Evolutionary conservation across 371 early-diverging fungal species (phyloP), one percentile per base, ranked within the genome.

Genomic region (Mucor velutinosus): DNA sequence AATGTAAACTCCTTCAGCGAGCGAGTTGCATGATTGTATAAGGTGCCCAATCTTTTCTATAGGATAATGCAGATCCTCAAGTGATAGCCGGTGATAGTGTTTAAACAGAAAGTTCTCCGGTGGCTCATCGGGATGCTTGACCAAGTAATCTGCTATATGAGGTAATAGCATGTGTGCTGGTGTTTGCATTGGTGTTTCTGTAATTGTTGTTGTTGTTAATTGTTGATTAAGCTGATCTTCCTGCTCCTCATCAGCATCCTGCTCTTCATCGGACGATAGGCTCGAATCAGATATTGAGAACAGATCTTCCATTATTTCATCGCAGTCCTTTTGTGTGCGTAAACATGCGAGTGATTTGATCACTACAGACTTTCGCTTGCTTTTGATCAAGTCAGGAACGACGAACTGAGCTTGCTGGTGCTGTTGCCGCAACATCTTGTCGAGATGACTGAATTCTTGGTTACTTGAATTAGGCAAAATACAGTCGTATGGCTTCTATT

Each of bases 401-500:
- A 6, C 32, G 57, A 4, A 32, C 33, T 60, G 37, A 25, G 45
- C 29, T 27, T 39, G 27, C 21, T 58, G 55, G 7, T 71, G 71
- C 19, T 67, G 41, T 41, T 41, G 71, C 29, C 67, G 67, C 59
- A 71, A 59, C 67, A 71, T 47, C 45, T 67, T 66, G 35, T 71
- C 67, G 25, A 59, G 67, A 35, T 64, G 62, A 55, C 71, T 55
- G 53, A 71, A 60, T 51, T 15, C 62, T 17, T 64, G 58, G 23
- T 30, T 43, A 45, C 63, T 53, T 53, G 14, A 60, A 62, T 25
- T 6, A 49, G 67, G 29, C 11, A 66, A 41, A 30, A 60, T 58
- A 51, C 67, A 67, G 5, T 61, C 19, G 41, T 66, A 66, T 14
- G 71, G 56, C 60, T 62, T 71, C 67, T 71, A 58, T 51, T 85